A percentile compares a stretch with the other conserved stretches of the same genome.
phyloP scores from a whole-genome alignment of 129 eudicot genomes.

The Kitagawia praeruptora region DNA sequence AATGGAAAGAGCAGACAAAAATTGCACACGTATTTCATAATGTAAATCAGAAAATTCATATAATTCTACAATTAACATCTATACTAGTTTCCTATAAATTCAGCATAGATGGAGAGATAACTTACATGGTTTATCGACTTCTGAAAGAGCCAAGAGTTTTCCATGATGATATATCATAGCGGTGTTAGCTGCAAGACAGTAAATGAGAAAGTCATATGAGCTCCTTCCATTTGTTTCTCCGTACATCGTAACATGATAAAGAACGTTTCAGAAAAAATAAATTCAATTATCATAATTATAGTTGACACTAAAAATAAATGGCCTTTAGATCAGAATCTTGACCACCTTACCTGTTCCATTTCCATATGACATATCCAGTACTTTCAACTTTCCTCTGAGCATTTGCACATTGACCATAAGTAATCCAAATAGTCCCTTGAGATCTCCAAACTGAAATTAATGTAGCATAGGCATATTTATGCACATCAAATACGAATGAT shows the following conservation, averaged over 20 bases:
- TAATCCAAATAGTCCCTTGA: conserved; percentile 76
- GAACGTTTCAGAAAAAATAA: neutral
- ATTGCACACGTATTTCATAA: neutral
- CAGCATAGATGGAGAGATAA: conserved; percentile 1
- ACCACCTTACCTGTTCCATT: conserved; percentile 62
- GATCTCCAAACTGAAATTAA: conserved; percentile 81
- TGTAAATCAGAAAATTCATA: neutral
- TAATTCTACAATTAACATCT: neutral
- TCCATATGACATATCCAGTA: conserved; percentile 77
- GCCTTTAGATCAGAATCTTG: neutral
- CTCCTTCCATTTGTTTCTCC: neutral
- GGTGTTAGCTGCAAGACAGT: conserved; percentile 62
- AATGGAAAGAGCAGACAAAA: neutral
- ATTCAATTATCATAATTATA: neutral
- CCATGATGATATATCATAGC: conserved; percentile 92
- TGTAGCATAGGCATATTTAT: neutral
- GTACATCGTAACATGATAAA: neutral
- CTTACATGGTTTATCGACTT: conserved; percentile 98
- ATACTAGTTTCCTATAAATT: neutral
- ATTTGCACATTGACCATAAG: conserved; percentile 54
- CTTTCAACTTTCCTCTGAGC: conserved; percentile 69
- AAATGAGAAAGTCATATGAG: neutral
- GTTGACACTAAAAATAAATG: conserved; percentile 6
- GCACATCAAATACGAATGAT: neutral
- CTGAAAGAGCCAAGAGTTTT: conserved; percentile 85